Conservation (phyloP, 768 basidiomycete genomes). For the Mycena vitilis region DNA sequence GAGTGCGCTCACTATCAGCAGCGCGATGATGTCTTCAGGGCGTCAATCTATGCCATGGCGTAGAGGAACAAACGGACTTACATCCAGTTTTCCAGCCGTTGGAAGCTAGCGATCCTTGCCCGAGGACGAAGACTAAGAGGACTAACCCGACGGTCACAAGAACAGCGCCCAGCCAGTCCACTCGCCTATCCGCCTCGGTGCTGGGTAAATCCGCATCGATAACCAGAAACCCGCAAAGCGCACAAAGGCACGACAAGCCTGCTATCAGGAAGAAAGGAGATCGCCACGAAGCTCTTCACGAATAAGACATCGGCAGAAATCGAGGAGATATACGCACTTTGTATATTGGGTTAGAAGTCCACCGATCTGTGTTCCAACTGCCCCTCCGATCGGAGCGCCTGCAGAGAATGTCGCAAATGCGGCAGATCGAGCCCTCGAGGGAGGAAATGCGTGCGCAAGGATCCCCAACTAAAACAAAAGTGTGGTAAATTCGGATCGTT, state of each 20-base stretch:
- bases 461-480: constrained; percentile 71
- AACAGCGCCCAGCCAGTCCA: constrained; percentile 84
- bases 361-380: constrained; percentile 77
- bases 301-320: neutral
- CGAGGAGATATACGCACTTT: constrained; percentile 37
- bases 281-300: constrained; percentile 59
- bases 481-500: neutral
- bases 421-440: constrained; percentile 67
- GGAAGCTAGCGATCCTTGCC: constrained; percentile 70
- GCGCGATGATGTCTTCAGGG: constrained; percentile 72
- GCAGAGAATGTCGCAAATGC: constrained; percentile 89
- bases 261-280: constrained; percentile 58
- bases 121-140: constrained; percentile 78
- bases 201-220: constrained; percentile 62
- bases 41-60: neutral
- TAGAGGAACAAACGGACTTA: constrained; percentile 20
- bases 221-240: constrained; percentile 54
- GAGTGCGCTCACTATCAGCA: constrained; percentile 71
- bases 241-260: constrained; percentile 56
- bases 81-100: constrained; percentile 66
- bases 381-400: constrained; percentile 86
- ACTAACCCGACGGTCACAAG: constrained; percentile 75
- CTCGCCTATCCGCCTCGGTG: constrained; percentile 52
- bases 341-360: constrained; percentile 75
- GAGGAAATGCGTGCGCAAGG: constrained; percentile 83